A percentile compares a stretch with the other conserved stretches of the same genome.
Conservation (phyloP, 78 protist species). For the Chrysochromulina tobinii region DNA sequence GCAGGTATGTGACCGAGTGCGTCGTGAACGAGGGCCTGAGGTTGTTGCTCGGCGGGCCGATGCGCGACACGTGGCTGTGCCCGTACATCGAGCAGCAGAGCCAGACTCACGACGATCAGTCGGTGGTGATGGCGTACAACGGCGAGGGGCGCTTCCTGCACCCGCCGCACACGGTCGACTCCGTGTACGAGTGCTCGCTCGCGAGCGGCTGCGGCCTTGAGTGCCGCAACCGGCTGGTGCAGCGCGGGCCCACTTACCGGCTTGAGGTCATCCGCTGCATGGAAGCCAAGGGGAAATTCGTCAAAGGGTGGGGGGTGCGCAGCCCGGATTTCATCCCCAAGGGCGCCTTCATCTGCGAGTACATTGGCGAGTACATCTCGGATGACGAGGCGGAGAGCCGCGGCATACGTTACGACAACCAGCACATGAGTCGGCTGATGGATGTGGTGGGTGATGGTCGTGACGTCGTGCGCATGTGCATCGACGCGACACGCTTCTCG, state of each 20-base stretch:
- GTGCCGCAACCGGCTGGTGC: slow-evolving; percentile 58
- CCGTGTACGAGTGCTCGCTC: slow-evolving; percentile 56
- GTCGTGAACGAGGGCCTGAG: not conserved
- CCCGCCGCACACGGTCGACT: not conserved
- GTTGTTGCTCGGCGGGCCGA: not conserved
- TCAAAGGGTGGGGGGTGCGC: slow-evolving; percentile 71
- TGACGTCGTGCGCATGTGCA: not conserved
- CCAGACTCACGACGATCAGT: not conserved
- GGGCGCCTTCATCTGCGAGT: slow-evolving; percentile 65
- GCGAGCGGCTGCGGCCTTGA: slow-evolving; percentile 33
- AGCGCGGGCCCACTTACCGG: slow-evolving; percentile 13
- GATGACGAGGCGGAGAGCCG: slow-evolving; percentile 63
- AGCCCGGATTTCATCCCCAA: slow-evolving; percentile 35
- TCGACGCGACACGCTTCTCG: slow-evolving; percentile 64
- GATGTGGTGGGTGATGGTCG: slow-evolving; percentile 30
- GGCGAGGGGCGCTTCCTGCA: not conserved
- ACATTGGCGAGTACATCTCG: slow-evolving; percentile 67
- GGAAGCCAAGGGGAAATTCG: not conserved
- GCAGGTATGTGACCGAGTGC: not conserved
- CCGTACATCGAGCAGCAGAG: not conserved
- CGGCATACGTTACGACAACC: slow-evolving; percentile 59
- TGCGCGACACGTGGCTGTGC: not conserved
- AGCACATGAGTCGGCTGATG: slow-evolving; percentile 45
- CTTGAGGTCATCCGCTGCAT: slow-evolving; percentile 34
- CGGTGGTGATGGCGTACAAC: not conserved